Base-by-base conservation (phyloP, 305 asterid species). In the Petunia hybrid region DNA sequence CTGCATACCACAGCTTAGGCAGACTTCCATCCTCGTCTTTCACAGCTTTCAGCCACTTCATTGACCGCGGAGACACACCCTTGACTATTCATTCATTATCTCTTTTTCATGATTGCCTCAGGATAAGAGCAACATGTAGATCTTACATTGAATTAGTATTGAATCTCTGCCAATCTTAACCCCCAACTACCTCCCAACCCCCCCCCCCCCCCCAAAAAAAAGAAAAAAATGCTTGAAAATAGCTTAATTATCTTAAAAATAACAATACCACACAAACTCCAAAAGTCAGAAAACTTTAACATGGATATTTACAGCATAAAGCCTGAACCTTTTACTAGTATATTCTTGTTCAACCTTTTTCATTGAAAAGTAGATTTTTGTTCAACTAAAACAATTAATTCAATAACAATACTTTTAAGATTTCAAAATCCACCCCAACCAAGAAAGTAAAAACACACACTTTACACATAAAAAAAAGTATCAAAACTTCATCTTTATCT, bases 361-460 rank as follows among this genome's bases (percentile, higher is more conserved):
- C 31, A 22, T 22, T 22, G 31, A 22, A 22, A 55, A 55, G 1
- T 12, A 56, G 31, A 56, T 56, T 56, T 22, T 56, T 56, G 61
- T 13, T 56, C 61, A 56, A 22, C 61, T 4, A 1, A 22, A 35
- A 42, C 41, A 6, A 68, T 68, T 14, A 68, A 68, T 42, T 68
- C 39, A 68, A 42, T 16, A 2, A 5, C n/a, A 68, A 68, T 43
- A 69, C 57, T 69, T 43, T 22, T 69, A 1, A 43, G 57, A 69
- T 43, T 43, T 3, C 43, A 69, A 69, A 69, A 69, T 69, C 45
- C 76, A 69, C 41, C 56, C 41, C 12, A 69, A 16, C 2, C 76
- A 43, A 69, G 57, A 69, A 1, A 16, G 76, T 42, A 69, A 69
- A 69, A 69, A 69, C 76, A 69, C 76, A 69, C 42, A 43, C 76